Evolutionary conservation across 169 alveolate species (phyloP).

Genomic region (Plasmodium gonderi): DNA sequence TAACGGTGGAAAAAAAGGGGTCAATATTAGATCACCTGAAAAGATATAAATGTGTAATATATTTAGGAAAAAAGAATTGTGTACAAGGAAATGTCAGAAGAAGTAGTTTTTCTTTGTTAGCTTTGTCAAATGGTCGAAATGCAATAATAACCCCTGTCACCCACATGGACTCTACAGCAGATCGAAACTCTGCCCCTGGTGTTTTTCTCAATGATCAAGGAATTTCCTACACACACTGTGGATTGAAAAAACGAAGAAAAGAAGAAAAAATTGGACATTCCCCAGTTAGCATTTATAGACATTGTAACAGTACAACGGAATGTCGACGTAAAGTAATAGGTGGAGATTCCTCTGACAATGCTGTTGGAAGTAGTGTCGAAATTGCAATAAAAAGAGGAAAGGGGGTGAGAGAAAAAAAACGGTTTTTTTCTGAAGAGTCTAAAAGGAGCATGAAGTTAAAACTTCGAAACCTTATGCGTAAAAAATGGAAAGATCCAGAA

Average conservation of each 20-base stretch:
- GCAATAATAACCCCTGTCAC: neutral
- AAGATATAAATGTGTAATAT: neutral
- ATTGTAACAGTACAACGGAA: neutral
- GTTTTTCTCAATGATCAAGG: neutral
- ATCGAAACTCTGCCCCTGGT: neutral
- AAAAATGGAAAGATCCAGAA: conserved; percentile 61
- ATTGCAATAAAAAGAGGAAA: neutral
- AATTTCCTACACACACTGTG: neutral
- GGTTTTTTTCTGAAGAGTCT: conserved; percentile 39
- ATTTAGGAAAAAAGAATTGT: neutral
- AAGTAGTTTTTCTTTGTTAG: neutral
- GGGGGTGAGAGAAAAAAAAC: neutral
- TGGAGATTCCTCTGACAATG: neutral
- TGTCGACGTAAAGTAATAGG: neutral
- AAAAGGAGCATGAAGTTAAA: conserved; percentile 52
- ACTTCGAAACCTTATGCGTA: conserved; percentile 24
- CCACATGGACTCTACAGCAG: neutral
- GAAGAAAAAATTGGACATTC: neutral
- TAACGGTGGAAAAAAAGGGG: neutral
- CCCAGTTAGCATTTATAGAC: neutral
- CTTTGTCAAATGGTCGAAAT: neutral
- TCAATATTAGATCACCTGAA: neutral
- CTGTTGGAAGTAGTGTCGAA: neutral
- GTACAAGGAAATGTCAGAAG: neutral
- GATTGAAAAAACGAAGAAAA: neutral